Evolutionary conservation across 805 yeast species (phyloP), one percentile per base, ranked within the genome.

Genomic region (Metschnikowia anglica): DNA sequence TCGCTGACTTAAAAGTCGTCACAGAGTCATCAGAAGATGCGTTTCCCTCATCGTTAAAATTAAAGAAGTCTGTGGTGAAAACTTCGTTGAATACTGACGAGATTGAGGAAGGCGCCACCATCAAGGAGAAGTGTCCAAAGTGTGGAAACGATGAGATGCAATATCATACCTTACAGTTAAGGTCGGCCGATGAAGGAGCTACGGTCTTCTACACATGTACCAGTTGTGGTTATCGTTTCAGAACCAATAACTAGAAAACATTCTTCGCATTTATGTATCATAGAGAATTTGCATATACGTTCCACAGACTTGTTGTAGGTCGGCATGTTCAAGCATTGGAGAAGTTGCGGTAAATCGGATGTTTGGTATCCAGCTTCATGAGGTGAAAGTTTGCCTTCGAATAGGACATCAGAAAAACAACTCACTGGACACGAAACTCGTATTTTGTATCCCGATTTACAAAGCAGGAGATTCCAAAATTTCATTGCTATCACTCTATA

Each of bases 151-250:
- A 93, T 60, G 97, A 93, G 66, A 95, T 95, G 99, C 90, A 83
- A 62, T 93, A 91, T 63, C 98, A 93, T 61, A 93, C 99, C 4
- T 73, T 93, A 54, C 99, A 93, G 68, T 76, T 93, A 56, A 82
- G 99, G 70, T 86, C 96, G 41, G 99, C 99, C 1, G 99, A 93
- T 76, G 99, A 93, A 76, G 99, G 99, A 76, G 96, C 99, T 21
- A 93, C 99, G 8, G 98, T 93, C 26, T 93, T 93, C 63, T 95
- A 93, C 70, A 91, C 99, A 1, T 93, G 99, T 73, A 84, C 96
- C 1, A 70, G 77, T 31, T 93, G 99, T 76, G 89, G 90, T 32
- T 88, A 91, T 76, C 81, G 88, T 58, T 90, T 87, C 74, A 84
- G 97, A 72, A 90, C 97, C 27, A 91, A 93, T 65, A 93, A 93